A percentile compares a stretch with the other conserved stretches of the same genome.
These are phyloP conservation scores for Crataegus laevigata DNA, from an alignment of 306 rosid species.

Conservation along the genomic window DNA sequence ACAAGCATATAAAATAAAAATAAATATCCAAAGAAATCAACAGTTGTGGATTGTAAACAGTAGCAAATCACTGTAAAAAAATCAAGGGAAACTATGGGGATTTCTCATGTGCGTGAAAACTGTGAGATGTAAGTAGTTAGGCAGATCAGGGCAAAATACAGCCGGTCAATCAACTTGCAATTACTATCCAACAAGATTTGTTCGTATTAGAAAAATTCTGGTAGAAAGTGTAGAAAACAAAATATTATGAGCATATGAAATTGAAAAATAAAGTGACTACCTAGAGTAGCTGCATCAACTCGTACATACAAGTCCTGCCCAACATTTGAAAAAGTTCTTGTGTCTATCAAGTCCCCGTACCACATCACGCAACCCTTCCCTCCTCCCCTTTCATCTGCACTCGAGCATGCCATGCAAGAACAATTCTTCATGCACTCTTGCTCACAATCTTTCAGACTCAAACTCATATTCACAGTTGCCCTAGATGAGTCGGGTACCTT, in stretches of 20 bases:
- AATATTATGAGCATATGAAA: too few relatives aligned
- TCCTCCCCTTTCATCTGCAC: slow-evolving; percentile 24
- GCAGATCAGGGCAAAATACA: too few relatives aligned
- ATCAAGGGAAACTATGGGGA: too few relatives aligned
- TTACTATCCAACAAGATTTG: too few relatives aligned
- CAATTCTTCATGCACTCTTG: slow-evolving; percentile 44
- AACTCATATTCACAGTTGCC: slow-evolving; percentile 16
- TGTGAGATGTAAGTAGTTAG: too few relatives aligned
- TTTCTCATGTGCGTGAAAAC: too few relatives aligned
- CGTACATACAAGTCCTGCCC: slow-evolving; percentile 47
- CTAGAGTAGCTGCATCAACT: slow-evolving; percentile 25
- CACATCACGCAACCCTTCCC: slow-evolving; percentile 45
- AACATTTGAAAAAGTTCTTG: slow-evolving; percentile 14
- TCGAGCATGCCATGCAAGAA: slow-evolving; percentile 46
- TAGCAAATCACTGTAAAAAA: too few relatives aligned
- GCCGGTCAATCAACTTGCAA: too few relatives aligned
- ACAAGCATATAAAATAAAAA: neutral
- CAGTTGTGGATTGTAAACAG: too few relatives aligned
- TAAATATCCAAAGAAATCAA: neutral
- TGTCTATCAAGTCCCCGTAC: slow-evolving; percentile 44
- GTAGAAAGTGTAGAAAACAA: too few relatives aligned
- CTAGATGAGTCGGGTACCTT: slow-evolving; percentile 28
- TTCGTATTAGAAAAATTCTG: too few relatives aligned
- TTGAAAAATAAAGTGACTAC: neutral
- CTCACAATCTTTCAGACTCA: slow-evolving; percentile 25